Conservation (phyloP, 2,329 filamentous ascomycete genomes). For the Aspergillaceae sp. region DNA sequence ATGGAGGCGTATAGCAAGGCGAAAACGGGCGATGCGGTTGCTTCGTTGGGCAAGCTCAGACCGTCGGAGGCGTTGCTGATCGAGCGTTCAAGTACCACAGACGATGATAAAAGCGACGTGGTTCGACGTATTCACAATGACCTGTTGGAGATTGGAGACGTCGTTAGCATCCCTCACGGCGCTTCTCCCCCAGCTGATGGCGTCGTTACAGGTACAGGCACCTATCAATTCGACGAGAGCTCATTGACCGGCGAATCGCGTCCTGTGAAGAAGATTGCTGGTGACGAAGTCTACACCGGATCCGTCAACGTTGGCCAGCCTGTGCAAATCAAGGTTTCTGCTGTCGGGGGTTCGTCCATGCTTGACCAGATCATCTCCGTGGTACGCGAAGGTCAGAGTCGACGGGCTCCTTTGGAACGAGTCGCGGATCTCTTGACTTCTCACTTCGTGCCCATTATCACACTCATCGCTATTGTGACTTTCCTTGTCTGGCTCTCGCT, state of each 20-base stretch:
- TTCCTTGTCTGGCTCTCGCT: slow-evolving; percentile 41
- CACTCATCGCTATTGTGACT: slow-evolving; percentile 39
- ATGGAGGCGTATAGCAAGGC: slow-evolving; percentile 83
- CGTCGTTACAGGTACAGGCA: slow-evolving; percentile 45
- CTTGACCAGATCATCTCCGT: slow-evolving; percentile 43
- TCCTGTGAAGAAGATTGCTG: slow-evolving; percentile 34
- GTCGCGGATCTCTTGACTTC: slow-evolving; percentile 41
- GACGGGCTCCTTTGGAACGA: slow-evolving; percentile 41
- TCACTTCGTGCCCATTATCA: slow-evolving; percentile 43
- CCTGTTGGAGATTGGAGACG: slow-evolving; percentile 64
- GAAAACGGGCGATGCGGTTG: slow-evolving; percentile 77
- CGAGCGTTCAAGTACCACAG: slow-evolving; percentile 6
- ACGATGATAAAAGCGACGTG: slow-evolving; percentile 2
- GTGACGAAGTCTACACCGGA: slow-evolving; percentile 39
- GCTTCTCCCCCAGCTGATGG: slow-evolving; percentile 81
- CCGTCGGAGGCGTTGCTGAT: slow-evolving; percentile 69
- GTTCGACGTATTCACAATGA: slow-evolving; percentile 51
- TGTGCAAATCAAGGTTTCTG: slow-evolving; percentile 36
- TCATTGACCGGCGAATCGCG: slow-evolving; percentile 61
- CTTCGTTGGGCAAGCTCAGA: slow-evolving; percentile 66
- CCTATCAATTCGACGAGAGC: slow-evolving; percentile 74
- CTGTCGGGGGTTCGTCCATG: slow-evolving; percentile 41
- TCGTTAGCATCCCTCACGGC: slow-evolving; percentile 67
- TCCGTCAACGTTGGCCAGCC: slow-evolving; percentile 42
- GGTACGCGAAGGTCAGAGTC: slow-evolving; percentile 42